phyloP scores from a whole-genome alignment of 495 filamentous ascomycete species.

The Chlorociboria aeruginascens region DNA sequence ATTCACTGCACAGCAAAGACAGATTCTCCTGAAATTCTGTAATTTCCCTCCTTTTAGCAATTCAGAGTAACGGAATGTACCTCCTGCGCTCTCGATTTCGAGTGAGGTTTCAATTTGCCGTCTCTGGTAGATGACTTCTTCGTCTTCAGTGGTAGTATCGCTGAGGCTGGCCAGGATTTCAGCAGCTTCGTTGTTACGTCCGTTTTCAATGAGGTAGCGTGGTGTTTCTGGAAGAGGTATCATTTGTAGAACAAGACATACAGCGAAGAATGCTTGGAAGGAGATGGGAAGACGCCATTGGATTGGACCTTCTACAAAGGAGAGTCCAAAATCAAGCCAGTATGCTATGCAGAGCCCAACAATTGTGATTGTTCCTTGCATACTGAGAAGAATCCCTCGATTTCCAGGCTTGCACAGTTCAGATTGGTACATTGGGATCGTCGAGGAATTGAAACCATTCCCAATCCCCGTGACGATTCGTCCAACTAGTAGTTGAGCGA shows the following conservation, averaged over 20 bases:
- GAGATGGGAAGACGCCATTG: slow-evolving; percentile 35
- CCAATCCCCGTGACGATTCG: slow-evolving; percentile 38
- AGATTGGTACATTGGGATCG: slow-evolving; percentile 38
- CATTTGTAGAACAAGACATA: slow-evolving; percentile 25
- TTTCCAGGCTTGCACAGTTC: slow-evolving; percentile 32
- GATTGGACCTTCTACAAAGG: slow-evolving; percentile 25
- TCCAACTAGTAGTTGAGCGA: slow-evolving; percentile 33
- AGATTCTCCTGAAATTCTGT: slow-evolving; percentile 36
- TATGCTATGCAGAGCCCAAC: slow-evolving; percentile 29
- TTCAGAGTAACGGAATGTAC: slow-evolving; percentile 32
- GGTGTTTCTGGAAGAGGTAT: slow-evolving; percentile 32
- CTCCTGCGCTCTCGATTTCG: slow-evolving; percentile 30
- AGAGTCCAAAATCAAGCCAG: slow-evolving; percentile 36
- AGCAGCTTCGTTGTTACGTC: slow-evolving; percentile 30
- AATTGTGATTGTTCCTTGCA: slow-evolving; percentile 29
- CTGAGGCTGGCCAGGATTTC: slow-evolving; percentile 33
- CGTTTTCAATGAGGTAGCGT: slow-evolving; percentile 30
- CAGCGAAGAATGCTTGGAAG: slow-evolving; percentile 30
- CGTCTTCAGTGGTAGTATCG: slow-evolving; percentile 26
- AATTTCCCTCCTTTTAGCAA: slow-evolving; percentile 39
- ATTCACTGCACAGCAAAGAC: slow-evolving; percentile 39
- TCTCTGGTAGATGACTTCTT: slow-evolving; percentile 32
- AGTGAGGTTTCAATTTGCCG: slow-evolving; percentile 34
- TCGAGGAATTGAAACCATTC: slow-evolving; percentile 37
- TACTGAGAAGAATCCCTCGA: slow-evolving; percentile 32